Percentiles rank a stretch among this genome's conserved stretches.
Conservation (phyloP, 225 moss, liverwort and hornwort genomes). For the Neckera pumila region DNA sequence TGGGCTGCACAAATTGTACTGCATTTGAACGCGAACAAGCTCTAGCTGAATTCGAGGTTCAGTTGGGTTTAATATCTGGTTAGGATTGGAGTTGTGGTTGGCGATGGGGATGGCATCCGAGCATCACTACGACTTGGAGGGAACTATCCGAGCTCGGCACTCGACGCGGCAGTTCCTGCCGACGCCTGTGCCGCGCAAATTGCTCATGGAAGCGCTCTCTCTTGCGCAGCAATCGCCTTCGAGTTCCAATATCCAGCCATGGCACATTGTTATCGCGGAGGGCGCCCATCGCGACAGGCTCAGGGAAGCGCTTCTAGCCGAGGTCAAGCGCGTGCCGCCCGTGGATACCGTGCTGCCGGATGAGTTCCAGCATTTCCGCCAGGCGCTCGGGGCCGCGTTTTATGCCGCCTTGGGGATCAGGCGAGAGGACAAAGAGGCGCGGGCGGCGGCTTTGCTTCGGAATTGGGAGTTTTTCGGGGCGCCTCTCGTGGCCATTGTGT, state of each 20-base stretch:
- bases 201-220: conserved; percentile 23
- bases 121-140: background rate
- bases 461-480: conserved; percentile 51
- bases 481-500: conserved; percentile 31
- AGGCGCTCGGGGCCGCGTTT: conserved; percentile 18
- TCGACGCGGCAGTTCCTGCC: conserved; percentile 25
- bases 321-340: conserved; percentile 6
- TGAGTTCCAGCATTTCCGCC: conserved; percentile 26
- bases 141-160: conserved; percentile 11
- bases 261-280: conserved; percentile 18
- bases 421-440: conserved; percentile 20
- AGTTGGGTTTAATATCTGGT: too few species aligned
- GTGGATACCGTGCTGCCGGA: conserved; percentile 8
- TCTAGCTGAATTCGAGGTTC: too few species aligned
- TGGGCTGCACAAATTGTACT: background rate
- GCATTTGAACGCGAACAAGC: background rate
- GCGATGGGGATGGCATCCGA: background rate
- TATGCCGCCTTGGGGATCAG: conserved; percentile 22
- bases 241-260: conserved; percentile 52
- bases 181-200: conserved; percentile 11
- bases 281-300: conserved; percentile 17
- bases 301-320: background rate
- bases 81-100: too few species aligned
- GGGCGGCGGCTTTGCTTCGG: conserved; percentile 17
- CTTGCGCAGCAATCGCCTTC: conserved; percentile 26